phyloP scores from a whole-genome alignment of 345 rosid species.

The Populus euphratica region DNA sequence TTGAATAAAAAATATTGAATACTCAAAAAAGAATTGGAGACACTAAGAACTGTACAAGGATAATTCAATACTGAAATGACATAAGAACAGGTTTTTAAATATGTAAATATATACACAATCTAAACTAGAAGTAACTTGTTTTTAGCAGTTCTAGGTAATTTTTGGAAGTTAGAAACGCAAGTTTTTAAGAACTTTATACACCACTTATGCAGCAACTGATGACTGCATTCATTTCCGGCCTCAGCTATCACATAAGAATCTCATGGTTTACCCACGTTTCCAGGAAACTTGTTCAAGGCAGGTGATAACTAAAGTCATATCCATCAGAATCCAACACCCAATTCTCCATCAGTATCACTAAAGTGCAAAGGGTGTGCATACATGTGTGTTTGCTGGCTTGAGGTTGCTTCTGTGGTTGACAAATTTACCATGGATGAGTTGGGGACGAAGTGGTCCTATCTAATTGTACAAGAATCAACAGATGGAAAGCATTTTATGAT shows the following conservation, averaged over 20 bases:
- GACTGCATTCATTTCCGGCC: not conserved
- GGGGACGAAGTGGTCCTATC: not conserved
- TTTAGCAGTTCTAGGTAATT: not conserved
- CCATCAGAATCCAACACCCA: not conserved
- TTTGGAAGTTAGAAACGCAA: not conserved
- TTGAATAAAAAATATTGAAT: not conserved
- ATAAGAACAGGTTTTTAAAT: not conserved
- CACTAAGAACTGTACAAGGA: not conserved
- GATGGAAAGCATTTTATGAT: not conserved
- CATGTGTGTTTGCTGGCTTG: not conserved
- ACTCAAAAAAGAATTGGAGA: not conserved
- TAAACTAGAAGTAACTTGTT: not conserved
- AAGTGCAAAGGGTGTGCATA: not conserved
- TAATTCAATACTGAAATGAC: not conserved
- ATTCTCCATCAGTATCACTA: not conserved
- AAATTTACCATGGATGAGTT: not conserved
- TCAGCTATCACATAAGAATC: not conserved
- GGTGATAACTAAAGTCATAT: not conserved
- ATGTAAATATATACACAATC: too few species aligned
- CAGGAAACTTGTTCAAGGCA: not conserved
- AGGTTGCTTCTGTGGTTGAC: not conserved
- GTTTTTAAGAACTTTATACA: not conserved
- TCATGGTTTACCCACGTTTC: not conserved
- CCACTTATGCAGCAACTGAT: not conserved
- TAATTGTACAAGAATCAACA: not conserved